phyloP scores from a whole-genome alignment of 1,139 yeast genomes.

The Saccharomycopsis phalli region DNA sequence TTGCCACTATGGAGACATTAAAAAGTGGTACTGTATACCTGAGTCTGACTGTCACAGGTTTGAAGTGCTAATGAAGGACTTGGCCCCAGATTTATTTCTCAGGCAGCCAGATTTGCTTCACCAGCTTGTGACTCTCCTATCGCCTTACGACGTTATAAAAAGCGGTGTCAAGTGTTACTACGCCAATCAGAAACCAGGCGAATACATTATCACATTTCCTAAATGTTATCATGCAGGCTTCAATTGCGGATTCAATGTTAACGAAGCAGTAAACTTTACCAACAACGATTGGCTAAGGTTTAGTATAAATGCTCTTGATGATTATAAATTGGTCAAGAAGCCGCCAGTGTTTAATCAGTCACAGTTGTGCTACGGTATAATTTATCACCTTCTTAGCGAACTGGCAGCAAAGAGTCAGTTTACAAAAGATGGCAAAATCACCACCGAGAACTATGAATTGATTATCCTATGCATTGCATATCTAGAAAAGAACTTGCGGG shows the following conservation, averaged over 20 bases:
- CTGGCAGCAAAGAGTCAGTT: not conserved
- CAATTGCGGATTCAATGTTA: conserved; percentile 67
- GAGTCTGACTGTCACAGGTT: conserved; percentile 43
- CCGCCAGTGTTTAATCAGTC: conserved; percentile 45
- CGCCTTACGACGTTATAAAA: conserved; percentile 50
- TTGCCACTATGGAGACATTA: conserved; percentile 66
- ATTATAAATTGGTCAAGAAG: conserved; percentile 46
- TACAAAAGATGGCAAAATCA: not conserved
- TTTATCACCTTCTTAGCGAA: conserved; percentile 11
- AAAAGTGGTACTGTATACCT: conserved; percentile 76
- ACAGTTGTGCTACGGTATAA: conserved; percentile 16
- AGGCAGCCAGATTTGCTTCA: conserved; percentile 85
- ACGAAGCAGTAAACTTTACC: conserved; percentile 77
- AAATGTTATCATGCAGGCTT: conserved; percentile 77
- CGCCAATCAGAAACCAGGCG: conserved; percentile 77
- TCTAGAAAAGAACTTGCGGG: conserved; percentile 8
- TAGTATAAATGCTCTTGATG: conserved; percentile 50
- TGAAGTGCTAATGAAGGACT: conserved; percentile 42
- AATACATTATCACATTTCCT: conserved; percentile 66
- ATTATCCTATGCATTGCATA: conserved; percentile 15
- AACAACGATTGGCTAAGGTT: conserved; percentile 58
- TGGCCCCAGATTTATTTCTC: conserved; percentile 76
- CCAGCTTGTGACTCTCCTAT: conserved; percentile 72
- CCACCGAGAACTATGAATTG: conserved; percentile 7
- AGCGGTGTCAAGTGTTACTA: conserved; percentile 55